A percentile compares a stretch with the other conserved stretches of the same genome.
Conservation (phyloP, 2,329 filamentous ascomycete genomes). For the Cladobotryum protrusum region DNA sequence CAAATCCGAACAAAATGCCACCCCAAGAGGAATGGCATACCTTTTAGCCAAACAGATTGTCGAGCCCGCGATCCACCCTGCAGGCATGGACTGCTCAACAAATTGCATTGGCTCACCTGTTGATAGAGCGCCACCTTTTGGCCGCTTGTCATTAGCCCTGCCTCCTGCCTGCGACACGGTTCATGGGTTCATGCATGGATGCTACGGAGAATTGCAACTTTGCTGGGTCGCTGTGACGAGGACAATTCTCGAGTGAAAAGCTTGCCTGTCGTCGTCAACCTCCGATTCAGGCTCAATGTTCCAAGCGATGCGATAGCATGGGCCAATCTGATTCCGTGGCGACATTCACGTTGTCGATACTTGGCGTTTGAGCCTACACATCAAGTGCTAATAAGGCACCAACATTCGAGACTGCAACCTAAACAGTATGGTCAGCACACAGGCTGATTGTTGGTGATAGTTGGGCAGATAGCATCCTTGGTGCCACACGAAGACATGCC, state of each 20-base stretch:
- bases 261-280: no score
- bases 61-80: neutral
- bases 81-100: neutral
- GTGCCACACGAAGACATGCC: no score
- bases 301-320: neutral
- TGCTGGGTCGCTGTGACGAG: no score
- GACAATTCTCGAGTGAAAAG: no score
- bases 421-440: neutral
- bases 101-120: neutral
- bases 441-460: no score
- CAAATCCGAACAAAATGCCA: no score
- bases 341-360: neutral
- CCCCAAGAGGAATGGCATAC: no score
- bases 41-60: no score
- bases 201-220: no score
- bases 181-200: neutral
- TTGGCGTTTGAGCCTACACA: neutral
- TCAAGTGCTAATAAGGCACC: neutral
- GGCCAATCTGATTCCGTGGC: neutral
- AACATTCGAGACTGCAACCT: neutral
- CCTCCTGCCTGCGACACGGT: neutral
- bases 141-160: neutral
- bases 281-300: no score
- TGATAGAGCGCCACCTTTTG: neutral
- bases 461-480: no score